Evolutionary conservation across 805 yeast genomes (phyloP).

Genomic region (Yamadazyma ubonensis): DNA sequence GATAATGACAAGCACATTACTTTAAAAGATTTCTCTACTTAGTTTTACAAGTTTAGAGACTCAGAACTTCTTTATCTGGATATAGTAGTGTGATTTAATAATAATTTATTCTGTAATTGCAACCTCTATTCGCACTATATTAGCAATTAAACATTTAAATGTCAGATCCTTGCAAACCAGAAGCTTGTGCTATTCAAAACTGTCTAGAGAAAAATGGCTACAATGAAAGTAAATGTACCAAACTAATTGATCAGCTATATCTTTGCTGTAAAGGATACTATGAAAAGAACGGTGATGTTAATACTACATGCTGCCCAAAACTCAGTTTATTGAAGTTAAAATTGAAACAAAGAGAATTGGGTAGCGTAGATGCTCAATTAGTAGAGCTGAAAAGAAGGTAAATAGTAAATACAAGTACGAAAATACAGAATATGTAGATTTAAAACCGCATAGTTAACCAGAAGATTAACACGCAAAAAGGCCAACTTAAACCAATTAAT

Average conservation of each 20-base stretch:
- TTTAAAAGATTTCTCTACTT: too few relatives aligned
- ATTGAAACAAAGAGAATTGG: constrained; percentile 59
- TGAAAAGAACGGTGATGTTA: constrained; percentile 53
- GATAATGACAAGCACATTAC: background rate
- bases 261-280: constrained; percentile 73
- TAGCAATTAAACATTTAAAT: background rate
- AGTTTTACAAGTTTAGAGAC: too few relatives aligned
- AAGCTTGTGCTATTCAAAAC: constrained; percentile 82
- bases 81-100: too few relatives aligned
- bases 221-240: constrained; percentile 73
- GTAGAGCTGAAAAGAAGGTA: constrained; percentile 20
- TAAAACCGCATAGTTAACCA: constrained; percentile 70
- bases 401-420: background rate
- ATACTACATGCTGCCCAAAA: constrained; percentile 76
- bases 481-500: constrained; percentile 52
- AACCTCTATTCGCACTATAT: too few relatives aligned
- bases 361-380: constrained; percentile 58
- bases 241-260: constrained; percentile 66
- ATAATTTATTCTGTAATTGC: too few relatives aligned
- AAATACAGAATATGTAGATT: constrained; percentile 50
- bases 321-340: constrained; percentile 62
- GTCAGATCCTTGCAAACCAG: constrained; percentile 58
- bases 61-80: too few relatives aligned
- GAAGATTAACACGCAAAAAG: constrained; percentile 53
- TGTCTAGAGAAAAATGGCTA: constrained; percentile 63